Evolutionary conservation across 495 filamentous ascomycete genomes (phyloP), one percentile per base, ranked within the genome.

Genomic region (Annulohypoxylon moriforme): DNA sequence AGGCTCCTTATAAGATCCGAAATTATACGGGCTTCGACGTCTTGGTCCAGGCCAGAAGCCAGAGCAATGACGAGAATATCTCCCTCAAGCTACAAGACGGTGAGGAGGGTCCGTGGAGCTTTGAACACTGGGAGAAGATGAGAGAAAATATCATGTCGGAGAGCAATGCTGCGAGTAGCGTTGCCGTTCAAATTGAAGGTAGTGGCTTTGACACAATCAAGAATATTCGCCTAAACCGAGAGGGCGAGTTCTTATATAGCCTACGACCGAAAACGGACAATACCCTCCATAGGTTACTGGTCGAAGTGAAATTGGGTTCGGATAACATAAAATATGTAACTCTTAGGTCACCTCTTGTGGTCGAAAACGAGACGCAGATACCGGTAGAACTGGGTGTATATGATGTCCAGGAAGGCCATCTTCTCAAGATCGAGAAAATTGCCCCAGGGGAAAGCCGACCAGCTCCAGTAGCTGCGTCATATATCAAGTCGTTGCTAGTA

Each of bases 321-420:
- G 94, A 99, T 80, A 98, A 97, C 67, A 91, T 99, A 79, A 99
- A 99, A 81, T 95, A 97, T 78, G 96, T 99, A 74, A 98, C 94
- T 8, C 93, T 99, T 77, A 89, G 95, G 40, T 98, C 96, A 13
- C 96, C 96, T 6, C 84, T 99, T n/a, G 81, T 97, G 13, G 88
- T 99, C n/a, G 96, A 98, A 79, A 99, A 99, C 81, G 91, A 94
- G 75, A 98, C 96, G 2, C 94, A 98, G 78, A 97, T 99, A 63
- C 94, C 96, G 0, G 89, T 98, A 1, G 96, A 99, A 80, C 72
- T 99, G 24, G 96, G 96, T n/a, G 89, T 99, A 5, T 96, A 92
- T 76, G 96, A 93, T 77, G 89, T 91, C 6, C 88, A 93, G 68
- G 92, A 97, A 52, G 94, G 94, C 6, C 90, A 97, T 77, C 86